Evolutionary conservation across 2,329 filamentous ascomycete species (phyloP).

Genomic region (Samsoniella hepiali): DNA sequence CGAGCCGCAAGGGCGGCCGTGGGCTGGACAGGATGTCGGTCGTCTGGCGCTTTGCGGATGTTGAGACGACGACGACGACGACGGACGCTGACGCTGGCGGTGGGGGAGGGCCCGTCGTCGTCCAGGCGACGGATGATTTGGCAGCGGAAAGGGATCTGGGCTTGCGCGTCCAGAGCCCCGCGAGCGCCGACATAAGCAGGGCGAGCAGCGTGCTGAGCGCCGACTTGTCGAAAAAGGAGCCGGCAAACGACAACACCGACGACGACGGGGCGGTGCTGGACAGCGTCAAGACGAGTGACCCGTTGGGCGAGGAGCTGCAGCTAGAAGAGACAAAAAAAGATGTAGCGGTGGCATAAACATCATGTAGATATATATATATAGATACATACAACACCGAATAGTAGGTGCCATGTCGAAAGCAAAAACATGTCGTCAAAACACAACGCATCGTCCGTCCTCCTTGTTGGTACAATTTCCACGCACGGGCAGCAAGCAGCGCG

Average conservation of each 20-base stretch:
- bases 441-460: not conserved
- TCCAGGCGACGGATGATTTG: too few species aligned
- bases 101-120: too few species aligned
- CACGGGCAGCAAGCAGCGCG: not conserved
- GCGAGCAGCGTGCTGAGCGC: conserved; percentile 63
- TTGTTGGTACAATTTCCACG: not conserved
- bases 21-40: conserved; percentile 81
- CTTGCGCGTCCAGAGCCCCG: conserved; percentile 60
- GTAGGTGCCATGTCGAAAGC: not conserved
- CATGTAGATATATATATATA: not conserved
- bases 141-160: conserved; percentile 61
- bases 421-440: not conserved
- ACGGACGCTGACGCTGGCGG: too few species aligned
- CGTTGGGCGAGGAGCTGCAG: conserved; percentile 33
- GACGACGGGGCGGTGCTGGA: conserved; percentile 27
- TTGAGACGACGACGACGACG: conserved; percentile 40
- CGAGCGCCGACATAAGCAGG: conserved; percentile 65
- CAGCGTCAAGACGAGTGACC: conserved; percentile 37
- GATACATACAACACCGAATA: not conserved
- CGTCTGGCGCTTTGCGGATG: conserved; percentile 64
- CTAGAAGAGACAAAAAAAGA: conserved; percentile 14
- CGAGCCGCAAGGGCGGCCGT: conserved; percentile 72
- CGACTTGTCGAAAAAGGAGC: conserved; percentile 20
- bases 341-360: not conserved
- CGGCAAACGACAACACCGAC: conserved; percentile 13